Percentiles rank a stretch among this genome's conserved stretches.
These are phyloP conservation scores for Skeletonema costatum DNA, from an alignment of 108 stramenopile species.

Conservation along the genomic window DNA sequence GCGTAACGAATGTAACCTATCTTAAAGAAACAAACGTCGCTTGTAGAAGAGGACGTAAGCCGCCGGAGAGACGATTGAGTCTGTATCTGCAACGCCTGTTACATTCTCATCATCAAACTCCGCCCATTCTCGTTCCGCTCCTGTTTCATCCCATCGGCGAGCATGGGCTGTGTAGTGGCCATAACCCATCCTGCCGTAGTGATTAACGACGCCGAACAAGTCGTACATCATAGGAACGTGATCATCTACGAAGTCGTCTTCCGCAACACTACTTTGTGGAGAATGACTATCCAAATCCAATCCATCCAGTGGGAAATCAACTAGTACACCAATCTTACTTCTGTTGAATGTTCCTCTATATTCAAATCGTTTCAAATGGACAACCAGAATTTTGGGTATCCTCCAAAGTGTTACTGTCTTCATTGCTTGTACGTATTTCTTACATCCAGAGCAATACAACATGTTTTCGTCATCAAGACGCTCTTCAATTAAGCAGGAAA, in stretches of 20 bases:
- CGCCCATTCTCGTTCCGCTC: conserved; percentile 52
- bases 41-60: conserved; percentile 86
- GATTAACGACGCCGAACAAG: conserved; percentile 95
- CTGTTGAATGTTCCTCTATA: conserved; percentile 58
- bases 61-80: conserved; percentile 48
- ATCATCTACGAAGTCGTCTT: conserved; percentile 47
- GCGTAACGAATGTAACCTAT: background rate
- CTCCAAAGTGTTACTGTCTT: conserved; percentile 96
- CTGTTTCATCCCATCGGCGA: conserved; percentile 68
- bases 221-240: conserved; percentile 85
- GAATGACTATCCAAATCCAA: conserved; percentile 70
- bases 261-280: conserved; percentile 7
- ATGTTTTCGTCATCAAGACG: conserved; percentile 87
- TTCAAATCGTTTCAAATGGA: conserved; percentile 97
- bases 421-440: conserved; percentile 86
- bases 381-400: conserved; percentile 91
- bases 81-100: conserved; percentile 7
- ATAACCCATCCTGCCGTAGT: conserved; percentile 94
- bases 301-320: conserved; percentile 88
- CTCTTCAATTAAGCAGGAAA: conserved; percentile 43
- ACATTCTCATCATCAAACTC: conserved; percentile 84
- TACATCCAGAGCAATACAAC: conserved; percentile 93
- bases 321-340: conserved; percentile 89
- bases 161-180: conserved; percentile 97
- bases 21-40: conserved; percentile 48